Percentiles rank a stretch among this genome's conserved stretches.
Conservation (phyloP, 305 asterid species). For the Striga hermonthica region DNA sequence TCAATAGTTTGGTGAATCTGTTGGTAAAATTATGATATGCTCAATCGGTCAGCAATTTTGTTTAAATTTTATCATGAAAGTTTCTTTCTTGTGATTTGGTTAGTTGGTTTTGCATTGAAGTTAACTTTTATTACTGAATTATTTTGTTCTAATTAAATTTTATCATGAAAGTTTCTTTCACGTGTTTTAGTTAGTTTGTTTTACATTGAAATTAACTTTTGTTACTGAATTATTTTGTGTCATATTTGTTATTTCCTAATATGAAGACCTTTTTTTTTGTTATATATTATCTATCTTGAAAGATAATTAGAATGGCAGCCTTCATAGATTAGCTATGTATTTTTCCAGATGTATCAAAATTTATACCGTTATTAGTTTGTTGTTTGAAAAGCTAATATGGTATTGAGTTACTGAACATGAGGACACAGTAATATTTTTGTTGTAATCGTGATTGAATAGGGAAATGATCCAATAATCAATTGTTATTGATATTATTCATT, state of each 20-base stretch:
- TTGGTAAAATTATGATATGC: no score
- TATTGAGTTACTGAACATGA: constrained; percentile 10
- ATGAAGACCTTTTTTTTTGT: neutral
- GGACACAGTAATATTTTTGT: neutral
- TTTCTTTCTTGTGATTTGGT: no score
- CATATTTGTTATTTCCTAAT: neutral
- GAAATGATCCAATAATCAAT: neutral
- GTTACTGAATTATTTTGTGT: constrained; percentile 1
- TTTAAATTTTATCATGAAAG: neutral
- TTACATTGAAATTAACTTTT: no score
- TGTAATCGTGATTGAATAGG: neutral
- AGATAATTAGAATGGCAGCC: neutral
- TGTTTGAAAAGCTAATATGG: neutral
- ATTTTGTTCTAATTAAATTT: no score
- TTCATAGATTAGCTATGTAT: constrained; percentile 17
- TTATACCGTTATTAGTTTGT: neutral
- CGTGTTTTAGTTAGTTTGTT: no score
- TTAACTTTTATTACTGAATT: no score
- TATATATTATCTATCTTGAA: no score
- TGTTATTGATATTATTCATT: neutral
- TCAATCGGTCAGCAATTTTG: no score
- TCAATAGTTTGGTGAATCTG: no score
- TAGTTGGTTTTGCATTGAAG: no score
- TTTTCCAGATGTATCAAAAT: neutral
- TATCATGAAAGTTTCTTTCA: neutral